Conservation (phyloP, 73 alveolate genomes). For the Paraurostyla sp. region DNA sequence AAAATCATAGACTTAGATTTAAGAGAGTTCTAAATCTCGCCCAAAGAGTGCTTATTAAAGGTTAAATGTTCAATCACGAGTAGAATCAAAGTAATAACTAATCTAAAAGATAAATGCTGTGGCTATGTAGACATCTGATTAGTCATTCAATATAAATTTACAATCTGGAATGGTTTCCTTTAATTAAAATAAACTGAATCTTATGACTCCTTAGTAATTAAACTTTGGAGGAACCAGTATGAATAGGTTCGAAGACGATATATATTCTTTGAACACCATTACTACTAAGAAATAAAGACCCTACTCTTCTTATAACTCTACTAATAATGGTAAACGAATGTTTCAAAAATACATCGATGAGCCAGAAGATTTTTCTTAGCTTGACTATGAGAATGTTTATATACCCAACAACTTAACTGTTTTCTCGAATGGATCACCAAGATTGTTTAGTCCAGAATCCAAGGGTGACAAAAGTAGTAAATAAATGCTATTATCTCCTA, state of each 20-base stretch:
- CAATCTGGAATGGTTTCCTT: too few relatives aligned
- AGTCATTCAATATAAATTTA: too few relatives aligned
- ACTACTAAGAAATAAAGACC: background rate
- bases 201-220: too few relatives aligned
- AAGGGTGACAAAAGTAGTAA: background rate
- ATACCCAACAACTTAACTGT: background rate
- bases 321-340: background rate
- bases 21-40: too few relatives aligned
- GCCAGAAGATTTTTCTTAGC: background rate
- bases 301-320: background rate
- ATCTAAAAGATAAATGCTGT: too few relatives aligned
- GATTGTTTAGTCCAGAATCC: background rate
- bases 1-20: too few relatives aligned
- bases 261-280: background rate
- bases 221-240: background rate
- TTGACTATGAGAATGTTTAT: background rate
- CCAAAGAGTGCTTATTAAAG: too few relatives aligned
- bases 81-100: too few relatives aligned
- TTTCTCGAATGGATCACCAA: background rate
- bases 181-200: too few relatives aligned
- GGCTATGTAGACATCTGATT: too few relatives aligned
- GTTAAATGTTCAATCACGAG: too few relatives aligned
- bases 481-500: background rate
- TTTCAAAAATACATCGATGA: background rate
- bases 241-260: background rate